phyloP scores from a whole-genome alignment of 176 grass and related monocot species.

The Carex cristatella region DNA sequence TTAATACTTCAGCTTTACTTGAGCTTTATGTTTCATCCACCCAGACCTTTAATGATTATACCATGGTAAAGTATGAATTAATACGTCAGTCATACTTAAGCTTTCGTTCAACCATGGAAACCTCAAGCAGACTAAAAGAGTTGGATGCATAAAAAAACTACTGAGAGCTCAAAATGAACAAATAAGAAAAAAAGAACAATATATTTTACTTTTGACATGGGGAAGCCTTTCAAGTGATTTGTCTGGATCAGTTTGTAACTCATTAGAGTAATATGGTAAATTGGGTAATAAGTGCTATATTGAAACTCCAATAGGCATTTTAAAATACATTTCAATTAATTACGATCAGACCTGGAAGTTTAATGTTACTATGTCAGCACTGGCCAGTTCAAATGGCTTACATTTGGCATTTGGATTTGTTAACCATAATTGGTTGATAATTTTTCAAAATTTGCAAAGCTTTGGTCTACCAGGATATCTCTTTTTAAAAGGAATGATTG shows the following conservation, averaged over 20 bases:
- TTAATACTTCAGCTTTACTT: background rate
- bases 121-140: background rate
- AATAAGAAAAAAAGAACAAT: too few species aligned
- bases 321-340: background rate
- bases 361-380: background rate
- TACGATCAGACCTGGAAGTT: background rate
- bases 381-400: background rate
- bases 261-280: background rate
- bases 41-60: background rate
- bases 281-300: background rate
- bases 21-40: background rate
- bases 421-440: background rate
- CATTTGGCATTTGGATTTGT: background rate
- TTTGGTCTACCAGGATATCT: conserved; percentile 8
- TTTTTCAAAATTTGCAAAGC: background rate
- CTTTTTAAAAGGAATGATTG: conserved; percentile 19
- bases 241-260: background rate
- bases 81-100: background rate
- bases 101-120: background rate
- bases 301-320: background rate
- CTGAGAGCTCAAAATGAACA: background rate
- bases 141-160: background rate
- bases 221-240: background rate
- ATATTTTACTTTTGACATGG: background rate
- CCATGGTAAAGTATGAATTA: background rate